phyloP scores from a whole-genome alignment of 2,329 filamentous ascomycete species.

The Colletotrichum sp. region DNA sequence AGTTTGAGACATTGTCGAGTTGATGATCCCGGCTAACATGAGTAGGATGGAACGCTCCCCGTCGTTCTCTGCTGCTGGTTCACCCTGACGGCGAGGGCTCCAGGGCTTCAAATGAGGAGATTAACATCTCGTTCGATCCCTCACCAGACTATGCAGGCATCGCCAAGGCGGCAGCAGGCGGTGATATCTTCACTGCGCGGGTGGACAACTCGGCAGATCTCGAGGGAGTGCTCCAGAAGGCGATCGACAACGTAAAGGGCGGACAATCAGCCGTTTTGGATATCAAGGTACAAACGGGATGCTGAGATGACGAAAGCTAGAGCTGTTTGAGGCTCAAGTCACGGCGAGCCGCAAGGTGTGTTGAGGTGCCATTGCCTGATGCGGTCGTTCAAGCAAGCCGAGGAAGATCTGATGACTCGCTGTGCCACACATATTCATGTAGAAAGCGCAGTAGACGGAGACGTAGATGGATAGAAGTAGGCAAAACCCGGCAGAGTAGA shows the following conservation, averaged over 20 bases:
- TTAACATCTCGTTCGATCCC: conserved; percentile 51
- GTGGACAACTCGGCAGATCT: conserved; percentile 53
- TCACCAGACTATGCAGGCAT: conserved; percentile 44
- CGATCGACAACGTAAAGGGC: conserved; percentile 54
- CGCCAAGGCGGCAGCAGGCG: conserved; percentile 36
- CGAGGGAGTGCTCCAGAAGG: conserved; percentile 50
- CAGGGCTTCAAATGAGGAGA: conserved; percentile 46
- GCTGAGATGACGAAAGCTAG: conserved; percentile 28
- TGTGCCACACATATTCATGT: background rate
- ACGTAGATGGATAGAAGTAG: background rate
- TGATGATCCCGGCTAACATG: background rate
- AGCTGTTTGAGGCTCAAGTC: background rate
- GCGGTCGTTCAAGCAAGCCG: background rate
- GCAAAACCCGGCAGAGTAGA: background rate
- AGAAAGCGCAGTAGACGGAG: background rate
- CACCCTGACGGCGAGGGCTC: conserved; percentile 47
- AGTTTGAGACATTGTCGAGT: conserved; percentile 21
- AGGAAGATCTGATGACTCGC: background rate
- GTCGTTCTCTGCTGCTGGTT: conserved; percentile 46
- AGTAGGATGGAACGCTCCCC: conserved; percentile 49
- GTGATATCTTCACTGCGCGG: conserved; percentile 54
- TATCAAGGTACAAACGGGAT: conserved; percentile 53
- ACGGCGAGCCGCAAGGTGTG: background rate
- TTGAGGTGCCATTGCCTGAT: background rate
- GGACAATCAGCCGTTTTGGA: conserved; percentile 61